Conservation (phyloP, 192 early-diverging fungal genomes). For the Pilobolus umbonatus region DNA sequence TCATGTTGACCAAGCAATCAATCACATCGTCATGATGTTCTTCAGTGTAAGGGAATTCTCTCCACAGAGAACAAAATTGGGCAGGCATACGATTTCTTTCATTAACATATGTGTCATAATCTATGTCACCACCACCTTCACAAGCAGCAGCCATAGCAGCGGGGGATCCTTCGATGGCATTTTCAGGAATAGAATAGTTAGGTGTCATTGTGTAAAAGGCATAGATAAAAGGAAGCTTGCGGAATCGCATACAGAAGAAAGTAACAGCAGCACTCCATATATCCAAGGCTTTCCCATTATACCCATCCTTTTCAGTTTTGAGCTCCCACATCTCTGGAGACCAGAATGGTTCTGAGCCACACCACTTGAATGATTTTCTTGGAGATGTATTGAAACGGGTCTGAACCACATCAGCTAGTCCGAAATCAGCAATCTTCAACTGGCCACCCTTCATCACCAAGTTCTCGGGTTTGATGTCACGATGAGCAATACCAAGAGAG, state of each 20-base stretch:
- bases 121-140: slow-evolving; percentile 55
- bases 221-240: slow-evolving; percentile 35
- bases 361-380: slow-evolving; percentile 82
- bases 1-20: slow-evolving; percentile 70
- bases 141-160: slow-evolving; percentile 62
- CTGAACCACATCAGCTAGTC: slow-evolving; percentile 92
- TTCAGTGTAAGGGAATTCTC: slow-evolving; percentile 30
- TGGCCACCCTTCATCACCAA: slow-evolving; percentile 74
- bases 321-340: slow-evolving; percentile 82
- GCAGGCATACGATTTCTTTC: slow-evolving; percentile 24
- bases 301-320: slow-evolving; percentile 59
- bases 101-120: slow-evolving; percentile 45
- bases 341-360: slow-evolving; percentile 95
- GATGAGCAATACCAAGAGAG: slow-evolving; percentile 92
- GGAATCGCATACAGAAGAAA: slow-evolving; percentile 76
- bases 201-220: slow-evolving; percentile 7
- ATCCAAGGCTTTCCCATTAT: slow-evolving; percentile 88
- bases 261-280: slow-evolving; percentile 95
- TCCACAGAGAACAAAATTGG: slow-evolving; percentile 55
- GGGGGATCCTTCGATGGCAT: slow-evolving; percentile 27
- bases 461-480: slow-evolving; percentile 84
- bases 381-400: slow-evolving; percentile 70
- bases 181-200: neutral
- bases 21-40: slow-evolving; percentile 55
- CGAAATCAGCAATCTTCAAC: slow-evolving; percentile 99